Percentiles rank a stretch among this genome's conserved stretches.
Conservation (phyloP, 2,329 filamentous ascomycete species). For the Sclerotinia trifoliorum region DNA sequence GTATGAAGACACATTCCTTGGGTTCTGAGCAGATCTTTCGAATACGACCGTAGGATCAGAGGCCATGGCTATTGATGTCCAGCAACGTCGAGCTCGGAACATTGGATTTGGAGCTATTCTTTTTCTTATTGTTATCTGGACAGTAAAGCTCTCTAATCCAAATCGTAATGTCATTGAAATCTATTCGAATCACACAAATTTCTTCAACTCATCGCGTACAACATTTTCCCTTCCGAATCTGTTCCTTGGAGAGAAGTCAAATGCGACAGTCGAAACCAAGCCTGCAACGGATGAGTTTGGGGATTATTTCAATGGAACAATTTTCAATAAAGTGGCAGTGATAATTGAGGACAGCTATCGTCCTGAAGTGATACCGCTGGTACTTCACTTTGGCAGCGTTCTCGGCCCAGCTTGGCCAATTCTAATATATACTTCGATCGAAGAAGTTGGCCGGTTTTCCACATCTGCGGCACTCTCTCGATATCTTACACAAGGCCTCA, state of each 20-base stretch:
- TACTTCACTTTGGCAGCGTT: slow-evolving; percentile 43
- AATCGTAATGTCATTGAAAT: slow-evolving; percentile 28
- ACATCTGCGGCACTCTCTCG: slow-evolving; percentile 42
- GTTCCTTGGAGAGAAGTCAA: slow-evolving; percentile 1
- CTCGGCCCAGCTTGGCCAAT: slow-evolving; percentile 48
- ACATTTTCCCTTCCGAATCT: background rate
- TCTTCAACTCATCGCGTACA: slow-evolving; percentile 9
- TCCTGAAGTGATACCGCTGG: slow-evolving; percentile 42
- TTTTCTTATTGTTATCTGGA: slow-evolving; percentile 34
- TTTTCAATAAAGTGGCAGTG: slow-evolving; percentile 40
- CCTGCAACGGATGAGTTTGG: slow-evolving; percentile 8
- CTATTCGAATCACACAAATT: slow-evolving; percentile 25
- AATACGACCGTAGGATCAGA: background rate
- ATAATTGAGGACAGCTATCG: slow-evolving; percentile 43
- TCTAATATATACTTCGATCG: slow-evolving; percentile 45
- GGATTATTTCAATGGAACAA: slow-evolving; percentile 31
- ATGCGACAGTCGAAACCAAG: slow-evolving; percentile 13
- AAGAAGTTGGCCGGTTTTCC: slow-evolving; percentile 33
- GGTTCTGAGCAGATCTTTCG: background rate
- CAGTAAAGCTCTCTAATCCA: slow-evolving; percentile 32
- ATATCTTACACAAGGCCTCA: slow-evolving; percentile 39
- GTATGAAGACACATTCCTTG: slow-evolving; percentile 7
- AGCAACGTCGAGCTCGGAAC: slow-evolving; percentile 32
- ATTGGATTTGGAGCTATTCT: slow-evolving; percentile 32
- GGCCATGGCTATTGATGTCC: slow-evolving; percentile 31